Evolutionary conservation across 2,329 filamentous ascomycete genomes (phyloP), one percentile per base, ranked within the genome.

Genomic region (Cryphonectria nitschkei): DNA sequence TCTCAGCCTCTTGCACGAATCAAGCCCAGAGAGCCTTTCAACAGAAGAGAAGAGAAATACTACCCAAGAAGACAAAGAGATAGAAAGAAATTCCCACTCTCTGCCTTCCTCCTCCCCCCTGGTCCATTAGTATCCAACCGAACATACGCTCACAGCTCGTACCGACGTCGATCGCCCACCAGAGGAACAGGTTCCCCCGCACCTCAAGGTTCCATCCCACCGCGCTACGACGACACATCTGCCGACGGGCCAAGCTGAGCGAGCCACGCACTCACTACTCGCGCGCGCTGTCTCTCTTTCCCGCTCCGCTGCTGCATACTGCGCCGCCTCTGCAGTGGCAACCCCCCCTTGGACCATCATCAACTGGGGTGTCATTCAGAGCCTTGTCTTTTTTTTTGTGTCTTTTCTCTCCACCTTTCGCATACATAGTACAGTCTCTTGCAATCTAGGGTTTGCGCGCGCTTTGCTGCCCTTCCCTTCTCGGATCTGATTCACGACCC

Each of bases 121-220:
- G 19, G 61, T 29, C 61, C 41, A 39, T 43, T 22, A 46, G 32
- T 39, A 14, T 26, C 19, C 26, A 43, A 7, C n/a, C 32, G 22
- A 29, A 16, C 22, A 50, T 26, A 19, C 37, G n/a, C 32, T 34
- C 50, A 22, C 34, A 39, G 34, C 41, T 67, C 14, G 46, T 50
- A 19, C 52, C n/a, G 34, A 26, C 65, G 65, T 67, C 65, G 65
- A 67, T 67, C 65, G 41, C 37, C 34, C 65, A 52, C 41, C 6
- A 39, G 43, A 26, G 26, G 39, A 39, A 32, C 19, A 8, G 29
- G 16, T n/a, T 52, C 43, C 63, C 63, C 63, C 63, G 63, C 63
- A 65, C 29, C 26, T 39, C 61, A 29, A n/a, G 16, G n/a, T 64
- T 29, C 34, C n/a, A 46, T 64, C 43, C 26, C n/a, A 16, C 63